These are phyloP conservation scores for Colletotrichum tamarilloi DNA, from an alignment of 2,329 filamentous ascomycete genomes.

Conservation along the genomic window DNA sequence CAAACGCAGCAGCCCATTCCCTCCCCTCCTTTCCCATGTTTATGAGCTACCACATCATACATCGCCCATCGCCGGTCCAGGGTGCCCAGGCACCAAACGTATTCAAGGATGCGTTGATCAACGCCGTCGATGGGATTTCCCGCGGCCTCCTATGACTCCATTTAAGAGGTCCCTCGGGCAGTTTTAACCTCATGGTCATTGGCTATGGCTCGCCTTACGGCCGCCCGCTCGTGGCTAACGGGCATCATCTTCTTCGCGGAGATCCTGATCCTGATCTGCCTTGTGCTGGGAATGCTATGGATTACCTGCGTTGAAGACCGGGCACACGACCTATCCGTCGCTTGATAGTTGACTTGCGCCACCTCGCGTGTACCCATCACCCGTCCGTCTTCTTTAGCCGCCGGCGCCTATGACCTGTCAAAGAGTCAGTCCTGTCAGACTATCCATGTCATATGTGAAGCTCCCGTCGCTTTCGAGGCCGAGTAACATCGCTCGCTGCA, in stretches of 20 bases:
- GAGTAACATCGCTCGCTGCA: neutral
- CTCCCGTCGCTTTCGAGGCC: neutral
- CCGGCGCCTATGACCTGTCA: slow-evolving; percentile 6
- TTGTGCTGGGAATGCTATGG: neutral
- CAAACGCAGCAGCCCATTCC: neutral
- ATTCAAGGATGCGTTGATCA: neutral
- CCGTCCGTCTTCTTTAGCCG: neutral
- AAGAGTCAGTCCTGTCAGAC: neutral
- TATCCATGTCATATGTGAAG: neutral
- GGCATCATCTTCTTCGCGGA: neutral
- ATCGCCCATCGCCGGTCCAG: slow-evolving; percentile 19
- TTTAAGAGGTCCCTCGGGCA: neutral
- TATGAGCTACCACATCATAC: neutral
- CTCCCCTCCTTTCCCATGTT: neutral
- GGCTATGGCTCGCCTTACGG: neutral
- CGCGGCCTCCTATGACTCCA: slow-evolving; percentile 3
- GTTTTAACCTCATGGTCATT: neutral
- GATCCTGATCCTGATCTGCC: neutral
- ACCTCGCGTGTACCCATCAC: neutral
- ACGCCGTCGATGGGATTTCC: neutral
- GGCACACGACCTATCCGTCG: neutral
- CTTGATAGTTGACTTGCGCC: neutral
- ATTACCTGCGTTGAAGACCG: neutral
- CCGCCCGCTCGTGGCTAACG: slow-evolving; percentile 4
- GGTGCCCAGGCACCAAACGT: neutral